Percentiles rank a stretch among this genome's conserved stretches.
These are phyloP conservation scores for Auricularia heimuer DNA, from an alignment of 768 basidiomycete genomes.

Conservation along the genomic window DNA sequence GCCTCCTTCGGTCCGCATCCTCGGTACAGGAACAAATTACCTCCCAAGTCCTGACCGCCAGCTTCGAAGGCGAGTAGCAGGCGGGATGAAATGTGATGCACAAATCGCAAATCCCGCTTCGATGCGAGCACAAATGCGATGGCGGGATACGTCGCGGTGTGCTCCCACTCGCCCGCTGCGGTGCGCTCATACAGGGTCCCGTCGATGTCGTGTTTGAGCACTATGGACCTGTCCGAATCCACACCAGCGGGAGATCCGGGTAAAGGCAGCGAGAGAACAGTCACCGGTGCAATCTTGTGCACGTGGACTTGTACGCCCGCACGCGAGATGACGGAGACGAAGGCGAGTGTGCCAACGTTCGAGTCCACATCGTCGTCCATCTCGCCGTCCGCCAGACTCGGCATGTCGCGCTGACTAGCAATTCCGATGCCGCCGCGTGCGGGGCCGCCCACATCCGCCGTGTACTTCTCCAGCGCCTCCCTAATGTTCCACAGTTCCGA, in stretches of 20 bases:
- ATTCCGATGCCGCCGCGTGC: slow-evolving; percentile 54
- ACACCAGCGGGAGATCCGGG: slow-evolving; percentile 35
- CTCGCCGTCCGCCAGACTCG: slow-evolving; percentile 80
- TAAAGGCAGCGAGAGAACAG: slow-evolving; percentile 60
- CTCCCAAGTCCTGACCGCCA: slow-evolving; percentile 53
- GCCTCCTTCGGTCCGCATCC: slow-evolving; percentile 37
- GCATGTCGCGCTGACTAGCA: slow-evolving; percentile 45
- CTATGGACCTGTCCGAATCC: slow-evolving; percentile 28
- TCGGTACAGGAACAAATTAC: slow-evolving; percentile 83
- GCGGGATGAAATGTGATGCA: slow-evolving; percentile 51
- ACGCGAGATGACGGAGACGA: slow-evolving; percentile 39
- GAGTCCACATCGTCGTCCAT: slow-evolving; percentile 84
- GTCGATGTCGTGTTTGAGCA: slow-evolving; percentile 66
- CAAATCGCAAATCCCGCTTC: slow-evolving; percentile 83
- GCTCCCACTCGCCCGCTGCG: slow-evolving; percentile 45
- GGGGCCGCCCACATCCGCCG: slow-evolving; percentile 45
- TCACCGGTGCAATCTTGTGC: slow-evolving; percentile 27
- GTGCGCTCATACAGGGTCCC: slow-evolving; percentile 30
- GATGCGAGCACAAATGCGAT: slow-evolving; percentile 90
- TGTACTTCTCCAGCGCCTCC: slow-evolving; percentile 82
- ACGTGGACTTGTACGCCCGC: slow-evolving; percentile 14
- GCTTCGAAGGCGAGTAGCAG: slow-evolving; percentile 79
- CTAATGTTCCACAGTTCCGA: slow-evolving; percentile 70
- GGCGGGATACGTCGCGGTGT: slow-evolving; percentile 77
- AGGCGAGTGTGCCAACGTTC: slow-evolving; percentile 54